These are phyloP conservation scores for Jatropha podagrica DNA, from an alignment of 441 rosid species.

Conservation along the genomic window DNA sequence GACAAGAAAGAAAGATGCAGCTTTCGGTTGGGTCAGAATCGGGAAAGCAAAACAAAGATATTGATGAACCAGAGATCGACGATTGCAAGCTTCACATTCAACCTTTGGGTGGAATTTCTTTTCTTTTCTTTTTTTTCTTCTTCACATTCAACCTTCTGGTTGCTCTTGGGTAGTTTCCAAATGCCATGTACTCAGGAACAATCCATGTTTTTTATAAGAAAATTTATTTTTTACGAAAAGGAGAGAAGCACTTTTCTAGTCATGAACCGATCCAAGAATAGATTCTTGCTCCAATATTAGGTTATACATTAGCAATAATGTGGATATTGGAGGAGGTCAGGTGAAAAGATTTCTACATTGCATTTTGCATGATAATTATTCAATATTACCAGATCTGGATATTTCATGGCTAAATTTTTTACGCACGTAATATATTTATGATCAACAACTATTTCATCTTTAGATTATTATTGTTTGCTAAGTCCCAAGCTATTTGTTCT, in stretches of 20 bases:
- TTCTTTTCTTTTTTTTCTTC: not conserved
- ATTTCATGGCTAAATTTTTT: too few relatives aligned
- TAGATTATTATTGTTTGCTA: too few relatives aligned
- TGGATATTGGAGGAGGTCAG: too few relatives aligned
- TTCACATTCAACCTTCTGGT: not conserved
- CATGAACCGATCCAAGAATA: not conserved
- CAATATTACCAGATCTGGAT: too few relatives aligned
- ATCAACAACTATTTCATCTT: too few relatives aligned
- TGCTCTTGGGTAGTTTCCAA: not conserved
- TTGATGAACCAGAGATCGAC: not conserved
- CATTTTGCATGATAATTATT: too few relatives aligned
- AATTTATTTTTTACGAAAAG: not conserved
- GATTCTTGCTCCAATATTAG: not conserved
- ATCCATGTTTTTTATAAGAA: not conserved
- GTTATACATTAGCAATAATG: not conserved
- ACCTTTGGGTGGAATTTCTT: not conserved
- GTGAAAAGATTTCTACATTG: too few relatives aligned
- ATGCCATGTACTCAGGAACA: not conserved
- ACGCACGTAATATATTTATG: too few relatives aligned
- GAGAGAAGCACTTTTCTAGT: slow-evolving; percentile 4
- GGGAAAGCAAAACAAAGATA: too few relatives aligned
- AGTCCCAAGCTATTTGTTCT: too few relatives aligned
- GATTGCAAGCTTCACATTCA: not conserved
- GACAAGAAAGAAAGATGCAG: too few relatives aligned
- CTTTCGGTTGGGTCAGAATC: too few relatives aligned